A percentile compares a stretch with the other conserved stretches of the same genome.
Conservation (phyloP, 2,329 filamentous ascomycete species). For the Dissoconium aciculare region DNA sequence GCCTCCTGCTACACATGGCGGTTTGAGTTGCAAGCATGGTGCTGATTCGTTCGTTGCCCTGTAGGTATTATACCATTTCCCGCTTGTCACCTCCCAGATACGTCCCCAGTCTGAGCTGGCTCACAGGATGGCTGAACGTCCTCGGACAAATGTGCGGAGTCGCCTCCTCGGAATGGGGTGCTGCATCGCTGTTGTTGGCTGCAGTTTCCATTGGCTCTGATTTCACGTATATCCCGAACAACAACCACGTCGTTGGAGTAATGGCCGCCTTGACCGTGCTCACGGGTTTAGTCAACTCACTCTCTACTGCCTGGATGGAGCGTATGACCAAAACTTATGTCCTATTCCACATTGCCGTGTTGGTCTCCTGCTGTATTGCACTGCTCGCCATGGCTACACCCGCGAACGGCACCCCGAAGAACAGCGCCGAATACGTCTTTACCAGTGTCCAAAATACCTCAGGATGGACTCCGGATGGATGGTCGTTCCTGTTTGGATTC, state of each 20-base stretch:
- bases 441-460: conserved; percentile 37
- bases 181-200: conserved; percentile 41
- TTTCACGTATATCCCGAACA: conserved; percentile 27
- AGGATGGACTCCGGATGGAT: conserved; percentile 41
- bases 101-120: conserved; percentile 38
- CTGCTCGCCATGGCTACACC: conserved; percentile 33
- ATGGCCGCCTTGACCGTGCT: conserved; percentile 41
- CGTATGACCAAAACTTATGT: conserved; percentile 44
- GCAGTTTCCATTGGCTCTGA: conserved; percentile 35
- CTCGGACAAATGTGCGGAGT: conserved; percentile 40
- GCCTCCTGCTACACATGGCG: background rate
- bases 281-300: conserved; percentile 39
- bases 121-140: conserved; percentile 26
- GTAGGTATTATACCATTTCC: conserved; percentile 40
- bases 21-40: conserved; percentile 1
- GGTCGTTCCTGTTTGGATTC: conserved; percentile 46
- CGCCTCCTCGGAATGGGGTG: conserved; percentile 43
- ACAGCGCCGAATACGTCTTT: conserved; percentile 40
- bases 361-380: conserved; percentile 38
- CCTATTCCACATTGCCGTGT: conserved; percentile 40
- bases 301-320: conserved; percentile 44
- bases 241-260: conserved; percentile 36
- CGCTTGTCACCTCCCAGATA: conserved; percentile 35
- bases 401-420: conserved; percentile 30
- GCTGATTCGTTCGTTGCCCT: background rate